Evolutionary conservation across 345 rosid genomes (phyloP).

Genomic region (Salix arbutifolia): DNA sequence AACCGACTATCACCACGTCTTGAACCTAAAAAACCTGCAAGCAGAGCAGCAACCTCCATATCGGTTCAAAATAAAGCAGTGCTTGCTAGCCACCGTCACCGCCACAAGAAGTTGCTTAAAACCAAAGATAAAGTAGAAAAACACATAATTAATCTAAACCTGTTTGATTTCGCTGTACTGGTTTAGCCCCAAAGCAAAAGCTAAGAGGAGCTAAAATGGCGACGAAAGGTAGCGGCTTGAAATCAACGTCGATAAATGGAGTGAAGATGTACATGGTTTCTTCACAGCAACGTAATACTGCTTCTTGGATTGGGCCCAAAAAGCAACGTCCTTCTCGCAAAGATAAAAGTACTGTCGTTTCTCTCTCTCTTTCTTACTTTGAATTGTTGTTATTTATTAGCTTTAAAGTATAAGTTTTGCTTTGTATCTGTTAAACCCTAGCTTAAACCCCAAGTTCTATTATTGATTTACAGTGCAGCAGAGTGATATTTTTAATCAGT

Average conservation of each 20-base stretch:
- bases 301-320: conserved; percentile 72
- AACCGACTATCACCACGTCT: neutral
- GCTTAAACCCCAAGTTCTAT: neutral
- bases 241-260: conserved; percentile 77
- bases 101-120: no score
- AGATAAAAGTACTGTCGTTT: conserved; percentile 39
- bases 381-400: neutral
- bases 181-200: neutral
- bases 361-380: neutral
- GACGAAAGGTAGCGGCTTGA: conserved; percentile 55
- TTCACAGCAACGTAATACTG: conserved; percentile 55
- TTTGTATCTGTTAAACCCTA: neutral
- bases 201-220: conserved; percentile 34
- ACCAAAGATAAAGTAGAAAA: neutral
- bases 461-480: neutral
- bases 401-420: neutral
- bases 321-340: conserved; percentile 76
- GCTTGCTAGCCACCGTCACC: neutral
- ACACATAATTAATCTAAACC: neutral
- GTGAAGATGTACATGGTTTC: conserved; percentile 66
- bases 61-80: neutral
- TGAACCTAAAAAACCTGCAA: neutral
- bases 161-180: neutral
- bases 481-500: neutral
- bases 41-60: neutral